Evolutionary conservation across 106 monocot genomes (phyloP), one percentile per base, ranked within the genome.

Genomic region (Acorus calamus): DNA sequence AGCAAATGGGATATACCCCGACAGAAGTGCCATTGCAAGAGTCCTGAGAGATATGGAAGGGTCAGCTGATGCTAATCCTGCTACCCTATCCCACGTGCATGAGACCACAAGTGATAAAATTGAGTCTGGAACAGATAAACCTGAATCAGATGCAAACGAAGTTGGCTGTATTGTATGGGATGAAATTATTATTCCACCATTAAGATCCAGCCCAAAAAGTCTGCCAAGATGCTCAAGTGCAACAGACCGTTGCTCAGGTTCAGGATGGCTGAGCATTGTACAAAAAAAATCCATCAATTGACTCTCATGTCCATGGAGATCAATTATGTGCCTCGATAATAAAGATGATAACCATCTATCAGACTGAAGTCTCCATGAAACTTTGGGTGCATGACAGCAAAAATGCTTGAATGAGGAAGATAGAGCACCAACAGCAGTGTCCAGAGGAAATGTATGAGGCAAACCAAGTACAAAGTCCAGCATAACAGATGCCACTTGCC

Each of bases 281-380:
- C 69, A 56, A 66, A 91, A 83, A 62, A 98, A 64, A 77, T 98
- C 91, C 60, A 69, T 74, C 65, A 98, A 62, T 55, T 82, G 60
- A 68, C n/a, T 57, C 28, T 66, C 76, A 53, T 68, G 56, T 61
- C 66, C 78, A 69, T 65, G 63, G 45, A 80, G 13, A 28, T 50
- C 58, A 60, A 53, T 44, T 7, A 77, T 62, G 28, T 67, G 73
- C 42, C 74, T 76, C 11, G 8, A 59, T 42, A 83, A 72, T 59
- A 96, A 77, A 10, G 64, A 77, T 52, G 77, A 70, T 62, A 98
- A 51, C 96, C 96, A 98, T 69, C 85, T 91, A 66, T 91, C 87
- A 55, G 85, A 70, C 63, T 83, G 84, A 59, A 98, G 56, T 52
- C 96, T 66, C 96, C 87, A 91, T 46, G 96, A 88, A 80, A 98